A percentile compares a stretch with the other conserved stretches of the same genome.
Conservation (phyloP, 2,329 filamentous ascomycete genomes). For the Coccinonectria pachysandricola region DNA sequence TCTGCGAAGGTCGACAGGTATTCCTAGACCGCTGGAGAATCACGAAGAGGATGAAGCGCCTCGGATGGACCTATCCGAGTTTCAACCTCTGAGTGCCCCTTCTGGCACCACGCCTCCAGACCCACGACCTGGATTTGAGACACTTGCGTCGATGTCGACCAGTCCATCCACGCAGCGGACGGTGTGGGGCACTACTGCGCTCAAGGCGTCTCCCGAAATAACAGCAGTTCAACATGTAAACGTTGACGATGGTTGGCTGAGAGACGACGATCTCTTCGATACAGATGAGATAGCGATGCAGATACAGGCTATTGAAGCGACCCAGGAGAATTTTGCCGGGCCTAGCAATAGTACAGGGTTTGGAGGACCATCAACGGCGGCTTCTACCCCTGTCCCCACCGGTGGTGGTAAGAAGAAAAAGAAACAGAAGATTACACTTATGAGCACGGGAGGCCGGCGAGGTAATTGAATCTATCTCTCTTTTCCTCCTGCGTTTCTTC, state of each 20-base stretch:
- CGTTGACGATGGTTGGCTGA: conserved; percentile 72
- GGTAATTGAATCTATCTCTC: conserved; percentile 23
- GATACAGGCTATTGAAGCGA: conserved; percentile 42
- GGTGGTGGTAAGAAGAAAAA: conserved; percentile 53
- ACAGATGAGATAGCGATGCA: conserved; percentile 50
- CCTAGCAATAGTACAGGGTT: too few relatives aligned
- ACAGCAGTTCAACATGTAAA: conserved; percentile 21
- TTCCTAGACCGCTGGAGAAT: conserved; percentile 27
- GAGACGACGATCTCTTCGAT: conserved; percentile 64
- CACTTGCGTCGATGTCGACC: conserved; percentile 67
- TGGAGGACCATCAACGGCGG: too few relatives aligned
- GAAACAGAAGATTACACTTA: conserved; percentile 62
- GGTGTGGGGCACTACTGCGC: conserved; percentile 80
- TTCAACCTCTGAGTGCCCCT: conserved; percentile 48
- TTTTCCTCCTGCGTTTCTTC: conserved; percentile 4
- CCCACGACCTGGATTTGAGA: conserved; percentile 51
- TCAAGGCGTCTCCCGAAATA: conserved; percentile 50
- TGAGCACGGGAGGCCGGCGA: conserved; percentile 54
- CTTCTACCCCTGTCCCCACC: too few relatives aligned
- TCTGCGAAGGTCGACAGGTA: conserved; percentile 41
- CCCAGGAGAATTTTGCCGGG: conserved; percentile 15
- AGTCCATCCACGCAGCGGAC: conserved; percentile 69
- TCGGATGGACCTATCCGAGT: conserved; percentile 48
- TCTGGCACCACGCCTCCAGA: conserved; percentile 44
- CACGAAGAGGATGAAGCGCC: conserved; percentile 28